Conservation (phyloP, 2,329 filamentous ascomycete genomes). For the Xylaria sp. region DNA sequence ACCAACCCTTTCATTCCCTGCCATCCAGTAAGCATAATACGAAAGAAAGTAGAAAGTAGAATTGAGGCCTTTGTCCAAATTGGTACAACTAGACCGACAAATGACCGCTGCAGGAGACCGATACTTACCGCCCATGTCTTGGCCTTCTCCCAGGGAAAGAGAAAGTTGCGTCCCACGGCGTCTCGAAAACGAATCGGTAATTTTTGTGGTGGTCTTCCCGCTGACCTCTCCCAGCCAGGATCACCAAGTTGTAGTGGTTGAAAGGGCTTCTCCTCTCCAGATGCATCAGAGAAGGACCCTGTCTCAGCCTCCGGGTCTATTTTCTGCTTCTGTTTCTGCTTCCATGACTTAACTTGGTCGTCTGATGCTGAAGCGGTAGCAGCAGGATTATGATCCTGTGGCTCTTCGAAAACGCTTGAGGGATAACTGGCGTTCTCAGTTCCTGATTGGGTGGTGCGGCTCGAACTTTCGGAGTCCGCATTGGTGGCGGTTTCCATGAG, state of each 20-base stretch:
- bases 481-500: slow-evolving; percentile 4
- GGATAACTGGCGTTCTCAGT: slow-evolving; percentile 23
- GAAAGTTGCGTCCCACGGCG: slow-evolving; percentile 71
- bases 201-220: slow-evolving; percentile 45
- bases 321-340: slow-evolving; percentile 39
- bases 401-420: slow-evolving; percentile 28
- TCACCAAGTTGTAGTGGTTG: slow-evolving; percentile 39
- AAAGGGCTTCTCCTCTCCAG: slow-evolving; percentile 28
- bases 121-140: slow-evolving; percentile 68
- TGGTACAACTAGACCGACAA: background rate
- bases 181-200: slow-evolving; percentile 73
- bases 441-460: slow-evolving; percentile 11
- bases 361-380: slow-evolving; percentile 3
- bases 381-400: slow-evolving; percentile 8
- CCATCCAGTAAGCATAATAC: slow-evolving; percentile 16
- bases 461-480: slow-evolving; percentile 11
- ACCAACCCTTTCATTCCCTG: slow-evolving; percentile 69
- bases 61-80: background rate
- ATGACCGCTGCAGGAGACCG: background rate
- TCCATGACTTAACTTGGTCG: slow-evolving; percentile 21
- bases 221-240: slow-evolving; percentile 43
- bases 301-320: slow-evolving; percentile 31
- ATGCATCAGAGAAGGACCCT: slow-evolving; percentile 7
- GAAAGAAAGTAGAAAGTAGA: background rate
- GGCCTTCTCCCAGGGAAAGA: slow-evolving; percentile 72